Percentiles rank a stretch among this genome's conserved stretches.
Conservation (phyloP, 73 alveolate species). For the Paramecium bursaria region DNA sequence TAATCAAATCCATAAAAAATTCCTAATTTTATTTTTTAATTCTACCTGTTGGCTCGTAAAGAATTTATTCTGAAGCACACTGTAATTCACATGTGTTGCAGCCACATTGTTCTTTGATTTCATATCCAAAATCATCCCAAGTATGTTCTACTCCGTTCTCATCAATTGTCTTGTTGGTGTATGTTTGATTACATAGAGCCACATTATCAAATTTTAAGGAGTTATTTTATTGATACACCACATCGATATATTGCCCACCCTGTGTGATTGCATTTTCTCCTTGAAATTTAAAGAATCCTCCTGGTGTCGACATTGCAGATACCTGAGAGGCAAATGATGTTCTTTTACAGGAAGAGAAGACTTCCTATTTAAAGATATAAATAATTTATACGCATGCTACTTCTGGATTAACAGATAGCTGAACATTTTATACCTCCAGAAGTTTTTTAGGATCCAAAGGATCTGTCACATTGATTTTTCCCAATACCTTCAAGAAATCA, state of each 20-base stretch:
- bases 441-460: slow-evolving; percentile 67
- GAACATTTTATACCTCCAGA: slow-evolving; percentile 65
- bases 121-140: slow-evolving; percentile 66
- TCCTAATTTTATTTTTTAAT: too few species aligned
- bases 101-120: slow-evolving; percentile 58
- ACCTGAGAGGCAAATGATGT: slow-evolving; percentile 76
- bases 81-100: slow-evolving; percentile 69
- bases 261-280: slow-evolving; percentile 68
- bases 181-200: slow-evolving; percentile 54
- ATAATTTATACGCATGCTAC: slow-evolving; percentile 68
- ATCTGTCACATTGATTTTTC: slow-evolving; percentile 67
- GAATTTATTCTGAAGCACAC: slow-evolving; percentile 53
- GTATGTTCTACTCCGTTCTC: slow-evolving; percentile 36
- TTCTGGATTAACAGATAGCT: slow-evolving; percentile 66
- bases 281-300: slow-evolving; percentile 72
- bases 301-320: slow-evolving; percentile 76
- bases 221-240: slow-evolving; percentile 48
- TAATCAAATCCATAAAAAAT: slow-evolving; percentile 62
- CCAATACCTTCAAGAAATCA: slow-evolving; percentile 67
- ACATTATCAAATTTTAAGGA: slow-evolving; percentile 34
- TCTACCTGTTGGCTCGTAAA: slow-evolving; percentile 54
- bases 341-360: slow-evolving; percentile 67
- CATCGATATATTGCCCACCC: slow-evolving; percentile 54
- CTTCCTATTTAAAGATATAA: not conserved
- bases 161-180: slow-evolving; percentile 39